Evolutionary conservation across 164 flowering plant species (phyloP).

Genomic region (Cinnamomum chago): DNA sequence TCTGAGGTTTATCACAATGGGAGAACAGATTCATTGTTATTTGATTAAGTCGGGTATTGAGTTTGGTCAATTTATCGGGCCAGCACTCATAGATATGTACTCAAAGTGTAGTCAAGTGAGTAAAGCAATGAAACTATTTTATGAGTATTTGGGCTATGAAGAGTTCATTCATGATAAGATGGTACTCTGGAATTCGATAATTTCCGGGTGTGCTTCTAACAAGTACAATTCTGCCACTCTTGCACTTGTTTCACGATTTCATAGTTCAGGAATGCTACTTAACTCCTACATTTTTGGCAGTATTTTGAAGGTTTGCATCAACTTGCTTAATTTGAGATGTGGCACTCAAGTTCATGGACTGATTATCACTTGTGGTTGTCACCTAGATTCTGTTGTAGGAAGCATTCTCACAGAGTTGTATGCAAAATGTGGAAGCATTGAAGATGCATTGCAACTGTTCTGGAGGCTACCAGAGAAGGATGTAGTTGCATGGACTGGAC

Average conservation of each 20-base stretch:
- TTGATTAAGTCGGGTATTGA: slow-evolving; percentile 14
- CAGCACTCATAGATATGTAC: slow-evolving; percentile 28
- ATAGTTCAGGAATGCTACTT: slow-evolving; percentile 16
- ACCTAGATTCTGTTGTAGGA: slow-evolving; percentile 21
- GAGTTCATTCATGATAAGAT: slow-evolving; percentile 14
- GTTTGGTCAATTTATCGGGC: slow-evolving; percentile 5
- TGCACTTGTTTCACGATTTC: slow-evolving; percentile 16
- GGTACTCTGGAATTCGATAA: slow-evolving; percentile 25
- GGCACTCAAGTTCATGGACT: slow-evolving; percentile 30
- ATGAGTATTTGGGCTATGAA: slow-evolving; percentile 2
- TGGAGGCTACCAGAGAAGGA: slow-evolving; percentile 20
- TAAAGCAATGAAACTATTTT: slow-evolving; percentile 19
- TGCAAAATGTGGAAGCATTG: slow-evolving; percentile 16
- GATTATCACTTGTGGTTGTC: slow-evolving; percentile 20
- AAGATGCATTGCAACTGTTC: slow-evolving; percentile 18
- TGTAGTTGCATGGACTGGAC: slow-evolving; percentile 23
- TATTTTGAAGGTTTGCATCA: slow-evolving; percentile 18
- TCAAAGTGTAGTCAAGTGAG: slow-evolving; percentile 18
- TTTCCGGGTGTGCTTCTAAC: slow-evolving; percentile 20
- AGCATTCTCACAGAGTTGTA: slow-evolving; percentile 26
- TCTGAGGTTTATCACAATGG: slow-evolving; percentile 10
- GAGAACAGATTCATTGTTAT: slow-evolving; percentile 25
- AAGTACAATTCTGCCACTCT: slow-evolving; percentile 10
- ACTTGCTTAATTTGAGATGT: slow-evolving; percentile 11
- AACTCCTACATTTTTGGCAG: slow-evolving; percentile 25